Base-by-base conservation (phyloP, 768 basidiomycete species). In the Xanthoconium stramineum region DNA sequence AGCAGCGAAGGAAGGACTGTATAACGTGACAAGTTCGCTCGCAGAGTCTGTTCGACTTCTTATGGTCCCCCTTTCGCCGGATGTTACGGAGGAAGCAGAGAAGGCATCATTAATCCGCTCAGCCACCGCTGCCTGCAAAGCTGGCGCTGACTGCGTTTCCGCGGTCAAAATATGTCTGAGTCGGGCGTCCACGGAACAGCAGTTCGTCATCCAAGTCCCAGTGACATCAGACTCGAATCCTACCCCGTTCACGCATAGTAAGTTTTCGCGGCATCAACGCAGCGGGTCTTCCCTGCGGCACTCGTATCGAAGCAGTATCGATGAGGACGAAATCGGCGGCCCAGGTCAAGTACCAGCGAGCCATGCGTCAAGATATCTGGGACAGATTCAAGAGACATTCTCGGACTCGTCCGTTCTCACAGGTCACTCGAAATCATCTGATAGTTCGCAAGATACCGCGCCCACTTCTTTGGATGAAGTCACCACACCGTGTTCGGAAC, bases 61-160 rank as follows among this genome's bases (percentile, higher is more conserved):
- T 38, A 90, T 91, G 10, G 72, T 76, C 17, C 72, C 76, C 3
- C 75, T 77, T 14, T 72, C 72, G 29, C 65, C 70, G 46, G 72
- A 72, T 37, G 73, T 82, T 65, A 80, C 83, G 42, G 91, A 94
- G 74, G 95, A 98, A 61, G 82, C 85, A 47, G 91, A 95, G 69
- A 92, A 91, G 71, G 79, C 81, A 52, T 75, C 78, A 1, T 72
- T 97, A 50, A 78, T 98, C 59, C 82, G 86, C 53, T 87, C 86
- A n/a, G 93, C 95, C 10, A 97, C 96, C 6, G 83, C 82, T 46
- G 91, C 94, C 6, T 76, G 95, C 56, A 89, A 92, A 67, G 85
- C 90, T 29, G 93, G 91, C 30, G 85, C 88, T 12, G 94, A 97
- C 59, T 96, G 94, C 70, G 87, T 93, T 40, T 81, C 86, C 9